A percentile compares a stretch with the other conserved stretches of the same genome.
These are phyloP conservation scores for Nepenthes mirabilis DNA, from an alignment of 148 eudicot genomes.

Conservation along the genomic window DNA sequence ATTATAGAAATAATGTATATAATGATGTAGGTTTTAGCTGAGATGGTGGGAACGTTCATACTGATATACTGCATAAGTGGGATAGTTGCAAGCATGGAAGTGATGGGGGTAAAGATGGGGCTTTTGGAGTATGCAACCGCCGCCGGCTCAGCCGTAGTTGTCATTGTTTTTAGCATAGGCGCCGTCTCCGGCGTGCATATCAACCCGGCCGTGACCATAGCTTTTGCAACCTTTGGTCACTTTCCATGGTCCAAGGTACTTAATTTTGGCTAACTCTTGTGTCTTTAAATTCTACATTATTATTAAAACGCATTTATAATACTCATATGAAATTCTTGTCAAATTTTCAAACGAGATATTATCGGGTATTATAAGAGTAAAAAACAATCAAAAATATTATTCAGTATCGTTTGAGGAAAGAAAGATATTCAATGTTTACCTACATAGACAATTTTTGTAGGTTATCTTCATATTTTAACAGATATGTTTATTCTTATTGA, in stretches of 20 bases:
- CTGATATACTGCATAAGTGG: conserved; percentile 59
- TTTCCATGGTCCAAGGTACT: conserved; percentile 73
- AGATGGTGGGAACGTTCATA: conserved; percentile 57
- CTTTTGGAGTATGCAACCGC: conserved; percentile 60
- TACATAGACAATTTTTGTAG: too few relatives aligned
- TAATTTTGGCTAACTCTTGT: too few relatives aligned
- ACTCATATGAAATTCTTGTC: too few relatives aligned
- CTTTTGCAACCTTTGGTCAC: conserved; percentile 62
- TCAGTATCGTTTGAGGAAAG: too few relatives aligned
- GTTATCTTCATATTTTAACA: too few relatives aligned
- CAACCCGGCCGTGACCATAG: conserved; percentile 78
- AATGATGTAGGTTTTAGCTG: conserved; percentile 50
- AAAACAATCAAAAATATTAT: too few relatives aligned
- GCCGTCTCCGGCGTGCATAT: conserved; percentile 80
- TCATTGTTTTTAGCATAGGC: conserved; percentile 49
- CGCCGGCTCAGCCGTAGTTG: conserved; percentile 53
- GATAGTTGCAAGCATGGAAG: conserved; percentile 41
- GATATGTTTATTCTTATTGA: too few relatives aligned
- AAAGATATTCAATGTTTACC: too few relatives aligned
- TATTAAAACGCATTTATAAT: too few relatives aligned
- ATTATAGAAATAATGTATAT: not conserved
- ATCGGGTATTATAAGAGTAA: too few relatives aligned
- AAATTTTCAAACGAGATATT: too few relatives aligned
- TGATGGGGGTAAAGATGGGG: conserved; percentile 35
- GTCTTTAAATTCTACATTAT: too few relatives aligned